A percentile compares a stretch with the other conserved stretches of the same genome.
Evolutionary conservation across 164 flowering plant genomes (phyloP).

Genomic region (Litsea cubeba): DNA sequence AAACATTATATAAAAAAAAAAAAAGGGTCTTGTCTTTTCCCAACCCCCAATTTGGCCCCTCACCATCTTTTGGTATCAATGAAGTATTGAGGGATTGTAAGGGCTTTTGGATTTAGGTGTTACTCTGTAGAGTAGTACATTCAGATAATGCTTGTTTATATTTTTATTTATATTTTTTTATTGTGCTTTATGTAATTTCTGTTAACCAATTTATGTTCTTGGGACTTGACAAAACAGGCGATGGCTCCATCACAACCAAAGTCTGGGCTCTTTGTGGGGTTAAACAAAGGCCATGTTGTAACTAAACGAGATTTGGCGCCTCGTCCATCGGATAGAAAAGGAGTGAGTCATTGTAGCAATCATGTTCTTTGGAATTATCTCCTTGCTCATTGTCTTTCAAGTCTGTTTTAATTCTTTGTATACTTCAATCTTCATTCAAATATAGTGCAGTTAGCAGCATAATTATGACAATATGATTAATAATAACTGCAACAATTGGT

Average conservation of each 20-base stretch:
- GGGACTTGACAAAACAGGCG: constrained; percentile 4
- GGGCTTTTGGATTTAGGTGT: background rate
- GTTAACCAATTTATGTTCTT: background rate
- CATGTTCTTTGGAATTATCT: background rate
- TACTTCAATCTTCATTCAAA: no score
- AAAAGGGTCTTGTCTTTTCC: no score
- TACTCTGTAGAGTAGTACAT: background rate
- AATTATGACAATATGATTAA: no score
- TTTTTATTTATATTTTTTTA: no score
- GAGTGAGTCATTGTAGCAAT: constrained; percentile 25
- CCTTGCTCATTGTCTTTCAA: background rate
- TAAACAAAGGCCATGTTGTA: constrained; percentile 58
- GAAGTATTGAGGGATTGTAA: background rate
- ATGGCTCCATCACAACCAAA: constrained; percentile 26
- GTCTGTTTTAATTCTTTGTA: no score
- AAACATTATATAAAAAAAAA: no score
- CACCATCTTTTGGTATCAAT: background rate
- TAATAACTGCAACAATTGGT: no score
- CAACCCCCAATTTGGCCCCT: no score
- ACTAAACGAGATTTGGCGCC: constrained; percentile 48
- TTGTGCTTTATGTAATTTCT: background rate
- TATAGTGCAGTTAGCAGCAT: no score
- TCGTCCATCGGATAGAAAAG: constrained; percentile 51
- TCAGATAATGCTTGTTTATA: no score
- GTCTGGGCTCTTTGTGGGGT: constrained; percentile 59